phyloP scores from a whole-genome alignment of 495 filamentous ascomycete genomes.

The Podospora pseudocomata region DNA sequence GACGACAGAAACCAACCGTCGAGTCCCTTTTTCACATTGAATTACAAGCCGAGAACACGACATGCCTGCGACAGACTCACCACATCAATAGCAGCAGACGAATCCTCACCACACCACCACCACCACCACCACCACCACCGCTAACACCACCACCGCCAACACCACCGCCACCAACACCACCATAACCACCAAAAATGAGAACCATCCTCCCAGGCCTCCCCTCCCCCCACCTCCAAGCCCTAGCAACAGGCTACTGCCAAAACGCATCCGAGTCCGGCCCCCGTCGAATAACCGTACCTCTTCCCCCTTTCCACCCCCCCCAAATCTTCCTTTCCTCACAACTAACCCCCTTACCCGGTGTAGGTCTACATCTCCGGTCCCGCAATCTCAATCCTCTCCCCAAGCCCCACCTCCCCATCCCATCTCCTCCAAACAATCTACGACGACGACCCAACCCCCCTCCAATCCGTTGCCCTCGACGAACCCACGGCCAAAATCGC shows the following conservation, averaged over 20 bases:
- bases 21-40: not conserved
- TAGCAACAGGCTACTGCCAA: constrained; percentile 76
- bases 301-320: constrained; percentile 21
- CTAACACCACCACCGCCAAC: not conserved
- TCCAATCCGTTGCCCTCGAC: constrained; percentile 74
- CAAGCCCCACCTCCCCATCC: constrained; percentile 48
- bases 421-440: constrained; percentile 87
- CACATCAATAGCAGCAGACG: not conserved
- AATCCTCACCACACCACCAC: not conserved
- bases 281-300: constrained; percentile 70
- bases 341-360: not conserved
- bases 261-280: constrained; percentile 40
- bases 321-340: not conserved
- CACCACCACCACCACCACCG: not conserved
- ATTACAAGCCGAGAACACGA: not conserved
- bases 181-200: constrained; percentile 47
- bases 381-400: constrained; percentile 74
- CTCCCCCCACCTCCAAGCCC: constrained; percentile 81
- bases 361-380: constrained; percentile 88
- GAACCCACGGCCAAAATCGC: constrained; percentile 85
- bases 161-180: not conserved
- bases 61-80: not conserved
- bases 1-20: not conserved
- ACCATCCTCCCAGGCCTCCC: constrained; percentile 88
- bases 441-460: constrained; percentile 65